Percentiles rank a stretch among this genome's conserved stretches.
phyloP scores from a whole-genome alignment of 331 rosid species.

The Arachis monticola region DNA sequence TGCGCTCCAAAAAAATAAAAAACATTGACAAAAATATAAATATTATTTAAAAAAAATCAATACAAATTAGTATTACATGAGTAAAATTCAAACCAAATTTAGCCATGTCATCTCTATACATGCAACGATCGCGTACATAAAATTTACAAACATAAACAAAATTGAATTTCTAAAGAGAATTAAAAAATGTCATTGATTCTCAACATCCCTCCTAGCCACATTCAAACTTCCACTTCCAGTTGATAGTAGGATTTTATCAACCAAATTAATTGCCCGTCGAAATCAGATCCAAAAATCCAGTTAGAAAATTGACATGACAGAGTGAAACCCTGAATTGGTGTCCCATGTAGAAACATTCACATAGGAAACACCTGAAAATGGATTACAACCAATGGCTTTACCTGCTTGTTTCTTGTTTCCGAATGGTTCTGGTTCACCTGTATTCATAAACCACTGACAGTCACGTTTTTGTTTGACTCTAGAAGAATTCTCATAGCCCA shows the following conservation, averaged over 20 bases:
- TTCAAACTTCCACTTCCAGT: constrained; percentile 65
- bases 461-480: constrained; percentile 80
- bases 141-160: no score
- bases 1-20: no score
- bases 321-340: constrained; percentile 71
- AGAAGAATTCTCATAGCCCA: constrained; percentile 76
- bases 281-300: constrained; percentile 76
- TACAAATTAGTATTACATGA: no score
- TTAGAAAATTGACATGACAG: constrained; percentile 69
- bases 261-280: constrained; percentile 57
- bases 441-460: constrained; percentile 84
- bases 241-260: constrained; percentile 69
- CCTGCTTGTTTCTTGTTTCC: constrained; percentile 82
- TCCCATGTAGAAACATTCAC: constrained; percentile 72
- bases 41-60: no score
- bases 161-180: no score
- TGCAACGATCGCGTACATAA: no score
- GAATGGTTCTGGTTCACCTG: constrained; percentile 62
- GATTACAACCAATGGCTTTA: constrained; percentile 65
- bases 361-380: constrained; percentile 66
- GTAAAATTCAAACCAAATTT: no score
- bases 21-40: no score
- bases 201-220: constrained; percentile 1
- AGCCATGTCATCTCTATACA: no score
- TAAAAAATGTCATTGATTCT: no score